Evolutionary conservation across 2,329 filamentous ascomycete genomes (phyloP).

Genomic region (Stagonosporopsis tanaceti): DNA sequence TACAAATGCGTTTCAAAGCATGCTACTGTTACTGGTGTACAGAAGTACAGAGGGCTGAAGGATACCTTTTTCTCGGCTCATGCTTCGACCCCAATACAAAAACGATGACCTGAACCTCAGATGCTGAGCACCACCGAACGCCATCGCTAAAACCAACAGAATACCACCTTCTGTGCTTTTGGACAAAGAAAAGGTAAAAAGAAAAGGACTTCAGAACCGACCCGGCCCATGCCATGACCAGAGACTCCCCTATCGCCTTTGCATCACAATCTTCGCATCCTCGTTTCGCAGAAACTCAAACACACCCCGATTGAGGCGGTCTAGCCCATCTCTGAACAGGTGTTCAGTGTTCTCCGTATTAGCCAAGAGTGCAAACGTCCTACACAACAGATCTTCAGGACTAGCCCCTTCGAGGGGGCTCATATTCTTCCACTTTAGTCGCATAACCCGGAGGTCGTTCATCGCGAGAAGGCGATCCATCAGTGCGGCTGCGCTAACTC

Average conservation of each 20-base stretch:
- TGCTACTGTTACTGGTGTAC: not conserved
- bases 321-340: constrained; percentile 45
- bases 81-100: not conserved
- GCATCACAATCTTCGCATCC: constrained; percentile 46
- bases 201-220: not conserved
- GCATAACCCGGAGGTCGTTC: constrained; percentile 46
- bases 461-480: constrained; percentile 44
- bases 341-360: constrained; percentile 46
- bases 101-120: not conserved
- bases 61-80: not conserved
- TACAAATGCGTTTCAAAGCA: not conserved
- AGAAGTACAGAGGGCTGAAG: not conserved
- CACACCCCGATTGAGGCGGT: constrained; percentile 36
- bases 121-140: constrained; percentile 23
- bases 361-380: constrained; percentile 41
- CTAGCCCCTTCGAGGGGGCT: constrained; percentile 41
- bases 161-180: constrained; percentile 17
- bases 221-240: not conserved
- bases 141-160: constrained; percentile 34
- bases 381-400: constrained; percentile 46
- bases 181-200: constrained; percentile 1
- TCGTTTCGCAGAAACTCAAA: constrained; percentile 44
- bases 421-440: constrained; percentile 50
- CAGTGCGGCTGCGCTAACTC: constrained; percentile 35
- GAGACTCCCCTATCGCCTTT: constrained; percentile 21